Percentiles rank a stretch among this genome's conserved stretches.
Conservation (phyloP, 148 eudicot genomes). For the Chenopodium formosanum region DNA sequence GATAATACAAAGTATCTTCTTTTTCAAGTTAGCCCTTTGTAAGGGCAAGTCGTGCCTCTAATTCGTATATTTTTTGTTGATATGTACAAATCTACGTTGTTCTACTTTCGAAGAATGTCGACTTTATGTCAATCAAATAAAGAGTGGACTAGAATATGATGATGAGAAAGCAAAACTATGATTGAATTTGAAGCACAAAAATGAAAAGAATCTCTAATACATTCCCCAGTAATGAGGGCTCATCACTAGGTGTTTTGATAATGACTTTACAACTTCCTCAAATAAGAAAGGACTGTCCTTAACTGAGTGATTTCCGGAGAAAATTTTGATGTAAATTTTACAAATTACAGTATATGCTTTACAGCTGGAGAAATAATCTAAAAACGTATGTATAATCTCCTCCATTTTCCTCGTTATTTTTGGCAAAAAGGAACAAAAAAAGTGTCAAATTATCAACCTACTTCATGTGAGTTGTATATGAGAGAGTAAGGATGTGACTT, state of each 20-base stretch:
- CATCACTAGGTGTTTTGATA: neutral
- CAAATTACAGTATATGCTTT: neutral
- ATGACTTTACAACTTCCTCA: neutral
- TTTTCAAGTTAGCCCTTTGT: no score
- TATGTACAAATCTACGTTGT: no score
- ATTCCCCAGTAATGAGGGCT: neutral
- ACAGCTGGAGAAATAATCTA: neutral
- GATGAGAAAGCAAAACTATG: neutral
- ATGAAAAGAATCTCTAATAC: neutral
- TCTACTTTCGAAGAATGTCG: no score
- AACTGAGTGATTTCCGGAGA: slow-evolving; percentile 19
- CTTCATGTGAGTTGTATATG: neutral
- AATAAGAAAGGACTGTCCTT: neutral
- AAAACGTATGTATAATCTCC: neutral
- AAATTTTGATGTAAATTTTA: neutral
- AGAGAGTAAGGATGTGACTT: neutral
- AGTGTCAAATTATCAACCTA: neutral
- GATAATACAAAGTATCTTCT: no score
- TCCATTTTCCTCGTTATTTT: neutral
- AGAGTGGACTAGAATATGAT: neutral
- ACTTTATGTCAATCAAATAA: neutral
- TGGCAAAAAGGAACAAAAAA: neutral
- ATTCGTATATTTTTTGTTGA: no score
- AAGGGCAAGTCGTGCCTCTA: no score
- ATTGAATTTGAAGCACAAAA: neutral